These are phyloP conservation scores for Teratosphaeria gauchensis DNA, from an alignment of 2,329 filamentous ascomycete species.

Conservation along the genomic window DNA sequence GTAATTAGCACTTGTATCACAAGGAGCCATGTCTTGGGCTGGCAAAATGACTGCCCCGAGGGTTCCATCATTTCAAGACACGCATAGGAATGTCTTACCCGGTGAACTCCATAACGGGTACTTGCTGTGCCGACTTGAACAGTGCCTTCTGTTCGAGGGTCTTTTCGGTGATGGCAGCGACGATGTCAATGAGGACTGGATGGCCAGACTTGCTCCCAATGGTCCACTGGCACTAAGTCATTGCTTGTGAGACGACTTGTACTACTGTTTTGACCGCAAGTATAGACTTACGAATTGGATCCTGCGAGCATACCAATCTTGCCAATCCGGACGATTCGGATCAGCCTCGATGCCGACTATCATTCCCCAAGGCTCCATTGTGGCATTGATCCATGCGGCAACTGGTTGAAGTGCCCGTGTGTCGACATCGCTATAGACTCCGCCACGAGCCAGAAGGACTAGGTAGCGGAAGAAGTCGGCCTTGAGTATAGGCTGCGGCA, in stretches of 20 bases:
- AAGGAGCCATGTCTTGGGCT: neutral
- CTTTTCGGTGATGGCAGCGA: slow-evolving; percentile 74
- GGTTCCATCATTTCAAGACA: neutral
- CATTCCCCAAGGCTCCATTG: slow-evolving; percentile 68
- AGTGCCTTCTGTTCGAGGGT: slow-evolving; percentile 62
- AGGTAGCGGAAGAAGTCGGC: slow-evolving; percentile 60
- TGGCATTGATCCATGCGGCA: slow-evolving; percentile 72
- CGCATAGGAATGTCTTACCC: slow-evolving; percentile 36
- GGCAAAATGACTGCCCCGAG: neutral
- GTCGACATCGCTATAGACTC: slow-evolving; percentile 76
- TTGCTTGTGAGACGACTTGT: neutral
- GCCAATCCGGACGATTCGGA: slow-evolving; percentile 84
- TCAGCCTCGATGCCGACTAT: slow-evolving; percentile 95
- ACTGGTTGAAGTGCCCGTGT: slow-evolving; percentile 76
- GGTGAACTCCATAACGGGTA: slow-evolving; percentile 85
- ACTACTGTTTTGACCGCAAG: neutral
- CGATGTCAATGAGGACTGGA: slow-evolving; percentile 78
- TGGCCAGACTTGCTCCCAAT: slow-evolving; percentile 94
- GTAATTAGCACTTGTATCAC: neutral
- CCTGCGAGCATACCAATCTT: slow-evolving; percentile 87
- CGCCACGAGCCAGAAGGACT: slow-evolving; percentile 66
- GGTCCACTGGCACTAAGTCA: slow-evolving; percentile 74
- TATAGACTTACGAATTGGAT: slow-evolving; percentile 60
- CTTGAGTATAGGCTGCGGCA: slow-evolving; percentile 45
- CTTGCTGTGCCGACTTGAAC: slow-evolving; percentile 45